Conservation (phyloP, 2,329 filamentous ascomycete genomes). For the Aspergillus sp. region DNA sequence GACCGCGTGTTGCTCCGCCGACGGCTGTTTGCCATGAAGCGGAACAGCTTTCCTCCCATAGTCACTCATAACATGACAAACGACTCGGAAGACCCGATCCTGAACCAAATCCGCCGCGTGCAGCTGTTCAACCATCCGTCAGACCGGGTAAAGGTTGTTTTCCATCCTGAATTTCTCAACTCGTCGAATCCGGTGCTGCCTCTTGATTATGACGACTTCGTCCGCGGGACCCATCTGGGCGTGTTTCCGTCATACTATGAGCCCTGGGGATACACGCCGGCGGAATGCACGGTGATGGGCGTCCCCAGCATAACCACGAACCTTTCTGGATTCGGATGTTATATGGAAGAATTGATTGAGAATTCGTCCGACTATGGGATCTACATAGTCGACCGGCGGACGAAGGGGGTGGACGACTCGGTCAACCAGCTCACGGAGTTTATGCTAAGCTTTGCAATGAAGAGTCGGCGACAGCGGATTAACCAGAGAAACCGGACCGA, state of each 20-base stretch:
- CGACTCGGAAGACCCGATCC: conserved; percentile 81
- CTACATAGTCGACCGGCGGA: conserved; percentile 93
- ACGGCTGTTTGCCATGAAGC: conserved; percentile 93
- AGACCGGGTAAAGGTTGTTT: conserved; percentile 93
- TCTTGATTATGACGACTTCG: conserved; percentile 96
- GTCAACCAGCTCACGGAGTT: conserved; percentile 86
- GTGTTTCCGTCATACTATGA: conserved; percentile 98
- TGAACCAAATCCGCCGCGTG: conserved; percentile 91
- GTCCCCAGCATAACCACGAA: conserved; percentile 98
- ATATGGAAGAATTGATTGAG: conserved; percentile 98
- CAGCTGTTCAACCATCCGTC: conserved; percentile 94
- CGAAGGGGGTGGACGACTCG: conserved; percentile 93
- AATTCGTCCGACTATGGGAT: conserved; percentile 97
- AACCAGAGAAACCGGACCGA: conserved; percentile 98
- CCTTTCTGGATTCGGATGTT: conserved; percentile 93
- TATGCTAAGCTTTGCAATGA: conserved; percentile 90
- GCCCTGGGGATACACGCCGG: conserved; percentile 97
- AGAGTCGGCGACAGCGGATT: conserved; percentile 93
- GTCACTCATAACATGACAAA: conserved; percentile 99
- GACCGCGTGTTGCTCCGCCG: conserved; percentile 88
- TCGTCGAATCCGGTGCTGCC: conserved; percentile 91
- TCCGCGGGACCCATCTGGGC: conserved; percentile 89
- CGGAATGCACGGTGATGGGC: conserved; percentile 98
- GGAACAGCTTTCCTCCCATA: conserved; percentile 79
- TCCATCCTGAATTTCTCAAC: conserved; percentile 96